These are phyloP conservation scores for Thamnidium elegans DNA, from an alignment of 192 early-diverging fungal species.

Conservation along the genomic window DNA sequence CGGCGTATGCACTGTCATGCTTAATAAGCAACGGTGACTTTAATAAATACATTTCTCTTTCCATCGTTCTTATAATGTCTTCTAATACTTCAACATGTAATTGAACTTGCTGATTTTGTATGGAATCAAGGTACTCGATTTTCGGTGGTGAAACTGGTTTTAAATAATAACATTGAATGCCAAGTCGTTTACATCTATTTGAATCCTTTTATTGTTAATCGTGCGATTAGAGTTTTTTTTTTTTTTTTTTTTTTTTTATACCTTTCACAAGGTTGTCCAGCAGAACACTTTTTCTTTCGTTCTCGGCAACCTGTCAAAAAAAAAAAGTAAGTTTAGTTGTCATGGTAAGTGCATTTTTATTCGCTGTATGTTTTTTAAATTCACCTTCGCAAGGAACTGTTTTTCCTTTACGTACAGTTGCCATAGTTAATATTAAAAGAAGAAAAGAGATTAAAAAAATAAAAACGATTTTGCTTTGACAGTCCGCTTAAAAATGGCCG, in stretches of 20 bases:
- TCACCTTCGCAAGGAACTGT: constrained; percentile 21
- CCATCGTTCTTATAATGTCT: constrained; percentile 8
- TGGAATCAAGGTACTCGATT: neutral
- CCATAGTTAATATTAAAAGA: neutral
- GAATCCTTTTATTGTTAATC: neutral
- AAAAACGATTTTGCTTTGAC: neutral
- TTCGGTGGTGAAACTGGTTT: neutral
- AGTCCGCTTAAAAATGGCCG: no score
- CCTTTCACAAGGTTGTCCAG: constrained; percentile 14
- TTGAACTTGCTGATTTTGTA: neutral
- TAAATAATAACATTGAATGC: constrained; percentile 18
- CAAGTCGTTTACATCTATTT: constrained; percentile 11
- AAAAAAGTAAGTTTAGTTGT: neutral
- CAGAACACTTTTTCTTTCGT: constrained; percentile 19
- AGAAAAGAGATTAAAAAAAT: neutral
- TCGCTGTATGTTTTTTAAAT: no score
- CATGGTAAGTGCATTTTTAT: neutral
- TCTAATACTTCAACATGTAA: constrained; percentile 2
- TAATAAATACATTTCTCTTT: constrained; percentile 11
- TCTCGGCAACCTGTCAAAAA: constrained; percentile 12
- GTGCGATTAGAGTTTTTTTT: neutral
- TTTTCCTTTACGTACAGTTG: constrained; percentile 9
- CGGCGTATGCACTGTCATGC: neutral
- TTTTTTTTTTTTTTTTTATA: neutral
- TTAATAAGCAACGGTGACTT: neutral